Percentiles rank a stretch among this genome's conserved stretches.
Evolutionary conservation across 106 monocot species (phyloP).

Genomic region (Triglochin maritima): DNA sequence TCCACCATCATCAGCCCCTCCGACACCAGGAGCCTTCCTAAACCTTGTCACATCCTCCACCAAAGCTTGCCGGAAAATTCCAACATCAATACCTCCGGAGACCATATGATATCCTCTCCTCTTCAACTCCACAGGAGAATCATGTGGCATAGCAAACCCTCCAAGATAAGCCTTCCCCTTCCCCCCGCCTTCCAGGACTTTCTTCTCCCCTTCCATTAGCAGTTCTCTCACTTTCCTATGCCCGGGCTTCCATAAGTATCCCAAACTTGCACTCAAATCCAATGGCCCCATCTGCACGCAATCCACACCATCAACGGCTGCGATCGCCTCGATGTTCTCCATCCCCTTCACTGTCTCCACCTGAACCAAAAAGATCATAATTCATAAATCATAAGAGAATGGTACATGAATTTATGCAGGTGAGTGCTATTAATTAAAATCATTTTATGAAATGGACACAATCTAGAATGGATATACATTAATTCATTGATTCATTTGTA

Average conservation of each 20-base stretch:
- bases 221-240: conserved; percentile 57
- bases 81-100: conserved; percentile 62
- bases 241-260: conserved; percentile 77
- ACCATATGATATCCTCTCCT: conserved; percentile 88
- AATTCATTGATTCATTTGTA: no score
- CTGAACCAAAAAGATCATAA: conserved; percentile 13
- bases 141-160: conserved; percentile 80
- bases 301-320: conserved; percentile 75
- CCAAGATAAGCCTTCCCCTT: conserved; percentile 29
- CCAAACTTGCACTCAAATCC: conserved; percentile 82
- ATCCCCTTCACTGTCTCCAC: conserved; percentile 39
- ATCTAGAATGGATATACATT: no score
- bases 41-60: conserved; percentile 67
- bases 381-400: no score
- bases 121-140: conserved; percentile 57
- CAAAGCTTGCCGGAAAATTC: conserved; percentile 59
- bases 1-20: neutral
- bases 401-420: no score
- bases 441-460: no score
- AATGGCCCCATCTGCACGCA: conserved; percentile 87
- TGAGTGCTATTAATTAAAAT: no score
- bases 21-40: conserved; percentile 8
- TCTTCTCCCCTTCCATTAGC: conserved; percentile 52
- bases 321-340: conserved; percentile 51
- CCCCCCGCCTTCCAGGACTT: conserved; percentile 6